Evolutionary conservation across 225 moss, liverwort and hornwort genomes (phyloP).

Genomic region (Anthoceros angustus): DNA sequence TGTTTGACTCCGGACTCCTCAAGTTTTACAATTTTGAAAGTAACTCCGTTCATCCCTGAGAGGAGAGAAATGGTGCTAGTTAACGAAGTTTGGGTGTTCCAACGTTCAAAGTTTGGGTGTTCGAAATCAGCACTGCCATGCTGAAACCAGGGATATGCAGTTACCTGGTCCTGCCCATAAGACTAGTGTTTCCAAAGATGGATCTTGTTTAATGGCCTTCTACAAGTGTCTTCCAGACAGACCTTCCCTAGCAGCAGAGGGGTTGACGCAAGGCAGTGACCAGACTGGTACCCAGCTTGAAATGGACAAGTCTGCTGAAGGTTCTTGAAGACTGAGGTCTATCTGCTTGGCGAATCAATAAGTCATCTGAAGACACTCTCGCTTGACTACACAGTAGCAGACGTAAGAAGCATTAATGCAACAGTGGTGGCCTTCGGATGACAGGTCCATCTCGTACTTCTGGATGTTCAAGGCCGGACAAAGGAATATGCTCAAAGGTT

Average conservation of each 20-base stretch:
- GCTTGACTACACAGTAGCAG: background rate
- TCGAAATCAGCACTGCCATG: constrained; percentile 27
- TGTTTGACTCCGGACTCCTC: background rate
- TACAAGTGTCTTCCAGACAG: background rate
- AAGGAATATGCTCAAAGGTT: constrained; percentile 13
- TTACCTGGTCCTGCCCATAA: constrained; percentile 13
- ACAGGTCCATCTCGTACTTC: constrained; percentile 35
- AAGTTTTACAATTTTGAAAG: no score
- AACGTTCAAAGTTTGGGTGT: no score
- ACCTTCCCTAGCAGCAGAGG: background rate
- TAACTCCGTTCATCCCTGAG: constrained; percentile 32
- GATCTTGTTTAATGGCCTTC: constrained; percentile 29
- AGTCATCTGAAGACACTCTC: constrained; percentile 11
- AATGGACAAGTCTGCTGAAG: background rate
- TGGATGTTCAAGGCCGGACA: constrained; percentile 9
- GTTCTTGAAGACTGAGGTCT: constrained; percentile 17
- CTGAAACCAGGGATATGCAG: constrained; percentile 22
- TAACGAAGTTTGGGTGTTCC: constrained; percentile 20
- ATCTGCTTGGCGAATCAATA: constrained; percentile 21
- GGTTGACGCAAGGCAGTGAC: background rate
- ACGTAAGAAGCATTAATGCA: constrained; percentile 9
- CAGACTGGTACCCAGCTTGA: background rate
- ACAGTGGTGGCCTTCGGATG: constrained; percentile 21
- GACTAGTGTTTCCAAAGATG: constrained; percentile 25
- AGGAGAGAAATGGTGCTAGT: constrained; percentile 34